These are phyloP conservation scores for Boechera stricta DNA, from an alignment of 345 rosid species.

Conservation along the genomic window DNA sequence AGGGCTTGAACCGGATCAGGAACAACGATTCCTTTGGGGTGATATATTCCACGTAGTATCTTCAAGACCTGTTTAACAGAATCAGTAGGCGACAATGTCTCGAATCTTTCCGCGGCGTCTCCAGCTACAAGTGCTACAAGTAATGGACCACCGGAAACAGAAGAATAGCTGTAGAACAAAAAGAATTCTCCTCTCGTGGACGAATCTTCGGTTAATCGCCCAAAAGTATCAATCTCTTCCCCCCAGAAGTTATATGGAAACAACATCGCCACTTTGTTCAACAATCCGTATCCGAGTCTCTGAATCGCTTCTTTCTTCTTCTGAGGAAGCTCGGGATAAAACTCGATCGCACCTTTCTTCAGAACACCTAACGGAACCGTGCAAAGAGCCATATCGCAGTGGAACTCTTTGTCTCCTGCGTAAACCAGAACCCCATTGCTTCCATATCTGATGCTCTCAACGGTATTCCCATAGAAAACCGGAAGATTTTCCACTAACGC, in stretches of 20 bases:
- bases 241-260: conserved; percentile 94
- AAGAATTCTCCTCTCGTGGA: conserved; percentile 90
- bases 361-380: conserved; percentile 88
- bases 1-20: conserved; percentile 95
- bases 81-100: conserved; percentile 79
- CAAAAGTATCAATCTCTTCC: conserved; percentile 90
- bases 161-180: conserved; percentile 86
- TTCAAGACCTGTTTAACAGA: conserved; percentile 75
- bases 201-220: conserved; percentile 81
- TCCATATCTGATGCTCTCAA: conserved; percentile 81
- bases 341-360: conserved; percentile 78
- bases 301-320: conserved; percentile 82
- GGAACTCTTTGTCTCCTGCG: conserved; percentile 73
- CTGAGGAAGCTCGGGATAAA: conserved; percentile 84
- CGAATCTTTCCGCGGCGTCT: conserved; percentile 84
- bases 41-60: conserved; percentile 81
- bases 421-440: conserved; percentile 76
- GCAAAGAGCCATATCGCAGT: conserved; percentile 89
- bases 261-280: conserved; percentile 90
- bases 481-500: conserved; percentile 91
- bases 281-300: conserved; percentile 81
- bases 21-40: conserved; percentile 89
- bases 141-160: conserved; percentile 92
- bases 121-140: conserved; percentile 96
- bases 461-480: conserved; percentile 71